These are phyloP conservation scores for Polytrichum formosum DNA, from an alignment of 225 moss, liverwort and hornwort species.

Conservation along the genomic window DNA sequence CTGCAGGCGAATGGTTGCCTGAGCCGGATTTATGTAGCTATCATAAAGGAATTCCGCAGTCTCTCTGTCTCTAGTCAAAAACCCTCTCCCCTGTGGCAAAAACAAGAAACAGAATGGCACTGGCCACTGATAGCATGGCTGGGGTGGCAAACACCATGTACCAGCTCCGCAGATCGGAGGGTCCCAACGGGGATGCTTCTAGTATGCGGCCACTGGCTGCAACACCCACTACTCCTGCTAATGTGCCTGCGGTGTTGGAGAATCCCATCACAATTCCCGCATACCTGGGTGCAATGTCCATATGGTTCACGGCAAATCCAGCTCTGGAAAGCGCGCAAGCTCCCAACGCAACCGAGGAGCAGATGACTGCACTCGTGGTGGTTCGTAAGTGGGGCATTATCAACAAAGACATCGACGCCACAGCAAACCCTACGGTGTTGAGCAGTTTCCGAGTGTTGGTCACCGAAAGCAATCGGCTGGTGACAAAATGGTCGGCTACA, in stretches of 20 bases:
- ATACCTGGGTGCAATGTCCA: slow-evolving; percentile 92
- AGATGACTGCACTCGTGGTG: slow-evolving; percentile 71
- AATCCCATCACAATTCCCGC: slow-evolving; percentile 99
- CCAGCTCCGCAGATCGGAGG: slow-evolving; percentile 91
- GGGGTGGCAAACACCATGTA: slow-evolving; percentile 87
- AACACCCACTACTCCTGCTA: slow-evolving; percentile 93
- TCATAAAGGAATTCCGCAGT: too few relatives aligned
- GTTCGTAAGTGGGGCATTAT: slow-evolving; percentile 81
- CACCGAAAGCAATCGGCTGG: slow-evolving; percentile 66
- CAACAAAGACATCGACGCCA: slow-evolving; percentile 72
- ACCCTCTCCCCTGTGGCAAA: slow-evolving; percentile 93
- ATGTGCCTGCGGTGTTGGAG: slow-evolving; percentile 93
- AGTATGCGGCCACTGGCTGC: slow-evolving; percentile 91
- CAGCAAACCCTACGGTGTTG: slow-evolving; percentile 76
- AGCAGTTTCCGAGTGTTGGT: slow-evolving; percentile 86
- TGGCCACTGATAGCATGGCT: slow-evolving; percentile 75
- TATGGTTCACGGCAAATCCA: slow-evolving; percentile 94
- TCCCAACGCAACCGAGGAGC: slow-evolving; percentile 93
- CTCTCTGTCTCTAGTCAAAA: slow-evolving; percentile 57
- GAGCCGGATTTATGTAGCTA: too few relatives aligned
- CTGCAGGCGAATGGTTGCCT: too few relatives aligned
- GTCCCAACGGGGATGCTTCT: slow-evolving; percentile 63
- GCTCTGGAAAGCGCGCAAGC: slow-evolving; percentile 86
- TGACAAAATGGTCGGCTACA: slow-evolving; percentile 80
- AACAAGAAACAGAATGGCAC: slow-evolving; percentile 69